phyloP scores from a whole-genome alignment of 352 stramenopile genomes.

The Halophytophthora batemanensis region DNA sequence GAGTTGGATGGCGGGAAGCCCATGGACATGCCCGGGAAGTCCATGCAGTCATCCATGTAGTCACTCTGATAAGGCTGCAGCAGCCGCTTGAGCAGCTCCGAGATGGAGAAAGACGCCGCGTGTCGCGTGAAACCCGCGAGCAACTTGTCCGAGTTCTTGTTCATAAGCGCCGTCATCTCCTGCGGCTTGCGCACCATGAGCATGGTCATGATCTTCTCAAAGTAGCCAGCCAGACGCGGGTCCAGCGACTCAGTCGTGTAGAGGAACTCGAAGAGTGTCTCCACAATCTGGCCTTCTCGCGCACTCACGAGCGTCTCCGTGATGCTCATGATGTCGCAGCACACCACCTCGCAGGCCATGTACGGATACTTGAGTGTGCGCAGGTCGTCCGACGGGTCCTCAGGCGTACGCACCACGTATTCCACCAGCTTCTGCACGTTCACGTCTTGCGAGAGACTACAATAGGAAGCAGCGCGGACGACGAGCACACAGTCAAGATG shows the following conservation, averaged over 20 bases:
- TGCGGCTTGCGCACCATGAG: constrained; percentile 87
- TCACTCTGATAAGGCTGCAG: constrained; percentile 82
- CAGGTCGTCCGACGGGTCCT: constrained; percentile 53
- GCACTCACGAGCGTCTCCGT: constrained; percentile 86
- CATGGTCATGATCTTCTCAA: constrained; percentile 94
- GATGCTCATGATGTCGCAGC: constrained; percentile 94
- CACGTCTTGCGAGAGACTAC: constrained; percentile 66
- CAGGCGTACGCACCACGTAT: constrained; percentile 62
- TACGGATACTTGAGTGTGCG: constrained; percentile 93
- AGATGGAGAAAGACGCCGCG: constrained; percentile 71
- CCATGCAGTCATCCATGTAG: constrained; percentile 86
- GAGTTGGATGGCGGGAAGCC: constrained; percentile 68
- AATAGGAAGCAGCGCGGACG: constrained; percentile 4
- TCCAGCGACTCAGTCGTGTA: constrained; percentile 83
- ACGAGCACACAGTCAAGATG: neutral
- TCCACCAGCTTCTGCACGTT: constrained; percentile 73
- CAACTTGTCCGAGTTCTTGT: constrained; percentile 78
- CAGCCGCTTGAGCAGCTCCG: constrained; percentile 80
- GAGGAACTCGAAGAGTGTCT: constrained; percentile 92
- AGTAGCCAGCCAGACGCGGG: constrained; percentile 94
- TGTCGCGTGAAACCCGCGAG: constrained; percentile 66
- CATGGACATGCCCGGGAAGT: constrained; percentile 79
- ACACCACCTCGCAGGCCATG: constrained; percentile 97
- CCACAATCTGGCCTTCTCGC: constrained; percentile 67
- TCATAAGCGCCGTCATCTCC: constrained; percentile 81